These are phyloP conservation scores for Chimonanthus salicifolius DNA, from an alignment of 164 flowering plant species.

Conservation along the genomic window DNA sequence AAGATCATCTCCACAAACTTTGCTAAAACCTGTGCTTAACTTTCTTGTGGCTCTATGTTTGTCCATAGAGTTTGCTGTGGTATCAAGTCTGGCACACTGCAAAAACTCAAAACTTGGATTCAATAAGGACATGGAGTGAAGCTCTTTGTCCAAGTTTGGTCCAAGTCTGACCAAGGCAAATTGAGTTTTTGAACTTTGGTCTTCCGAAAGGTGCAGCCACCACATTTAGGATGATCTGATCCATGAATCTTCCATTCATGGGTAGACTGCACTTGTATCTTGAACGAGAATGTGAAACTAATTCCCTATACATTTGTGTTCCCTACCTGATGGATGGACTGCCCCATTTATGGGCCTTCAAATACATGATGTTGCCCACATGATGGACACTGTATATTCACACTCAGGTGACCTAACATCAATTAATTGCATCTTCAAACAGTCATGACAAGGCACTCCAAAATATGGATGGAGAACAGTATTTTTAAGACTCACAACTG, in stretches of 20 bases:
- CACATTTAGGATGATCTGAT: not conserved
- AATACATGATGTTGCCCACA: not conserved
- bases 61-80: not conserved
- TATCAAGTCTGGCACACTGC: not conserved
- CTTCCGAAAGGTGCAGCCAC: not conserved
- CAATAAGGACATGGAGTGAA: not conserved
- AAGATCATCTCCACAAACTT: not conserved
- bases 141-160: not conserved
- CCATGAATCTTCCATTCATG: not conserved
- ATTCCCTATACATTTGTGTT: not conserved
- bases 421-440: not conserved
- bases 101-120: no score
- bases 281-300: not conserved
- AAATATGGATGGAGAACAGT: not conserved
- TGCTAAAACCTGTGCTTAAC: not conserved
- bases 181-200: not conserved
- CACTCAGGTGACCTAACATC: not conserved
- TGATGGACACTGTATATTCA: not conserved
- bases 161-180: no score
- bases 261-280: not conserved
- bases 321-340: not conserved
- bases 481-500: no score
- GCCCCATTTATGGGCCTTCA: not conserved
- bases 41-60: not conserved
- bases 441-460: not conserved